Evolutionary conservation across 164 flowering plant genomes (phyloP), one percentile per base, ranked within the genome.

Genomic region (Berberis vulgaris): DNA sequence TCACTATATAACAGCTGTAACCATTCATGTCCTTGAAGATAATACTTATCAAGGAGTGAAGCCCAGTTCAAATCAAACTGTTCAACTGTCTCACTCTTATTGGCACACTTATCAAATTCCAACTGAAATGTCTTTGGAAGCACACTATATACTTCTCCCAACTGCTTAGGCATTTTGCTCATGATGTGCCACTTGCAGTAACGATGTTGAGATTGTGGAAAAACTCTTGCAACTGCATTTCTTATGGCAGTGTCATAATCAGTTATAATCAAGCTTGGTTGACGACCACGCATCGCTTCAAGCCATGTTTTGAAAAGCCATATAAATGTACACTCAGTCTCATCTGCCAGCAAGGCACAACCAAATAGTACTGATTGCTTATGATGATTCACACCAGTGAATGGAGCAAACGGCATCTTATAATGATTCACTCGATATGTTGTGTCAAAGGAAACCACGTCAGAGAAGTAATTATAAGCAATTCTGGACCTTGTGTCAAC

Each of bases 281-380:
- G 69, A 13, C 45, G 66, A 1, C 75, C 70, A 49, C 75, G 69
- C 82, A 79, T 76, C 54, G 72, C 73, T 67, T 74, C 76, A 8
- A 79, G 76, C 77, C 77, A 76, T 40, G 79, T 71, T 42, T 63
- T 73, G 63, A 79, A 73, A 54, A 79, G 78, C 79, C 82, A 79
- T 60, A 69, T 44, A 56, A 76, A 76, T 43, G 80, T 71, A 39
- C 71, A 61, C 41, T 64, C 71, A 1, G 74, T 60, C 57, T 76
- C 80, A 65, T 79, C 77, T 41, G 78, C 71, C 49, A 79, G 72
- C 70, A 79, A 69, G 40, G 80, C 79, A 61, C 77, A 77, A 7
- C 80, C 80, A 79, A 79, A 72, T 57, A 79, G 44, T 38, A 77
- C 69, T 2, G 75, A 65, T 38, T 74, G 78, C 47, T 67, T 67